Conservation (phyloP, 139 green algal species). For the Haematococcus lacustris region DNA sequence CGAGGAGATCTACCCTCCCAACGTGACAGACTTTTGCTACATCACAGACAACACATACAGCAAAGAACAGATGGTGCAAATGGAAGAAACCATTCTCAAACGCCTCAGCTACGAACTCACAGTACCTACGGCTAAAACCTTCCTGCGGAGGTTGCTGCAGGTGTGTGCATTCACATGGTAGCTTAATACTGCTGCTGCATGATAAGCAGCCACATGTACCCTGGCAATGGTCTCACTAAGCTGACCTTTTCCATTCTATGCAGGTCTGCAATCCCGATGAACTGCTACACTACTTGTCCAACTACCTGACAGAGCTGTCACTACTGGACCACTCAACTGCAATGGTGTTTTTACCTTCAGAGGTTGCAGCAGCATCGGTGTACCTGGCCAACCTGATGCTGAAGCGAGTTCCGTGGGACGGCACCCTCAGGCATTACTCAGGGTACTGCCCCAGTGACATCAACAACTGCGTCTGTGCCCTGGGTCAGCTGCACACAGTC, state of each 20-base stretch:
- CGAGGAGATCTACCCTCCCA: slow-evolving; percentile 95
- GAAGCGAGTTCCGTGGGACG: slow-evolving; percentile 20
- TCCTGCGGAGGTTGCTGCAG: slow-evolving; percentile 64
- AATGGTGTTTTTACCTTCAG: slow-evolving; percentile 69
- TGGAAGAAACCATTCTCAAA: slow-evolving; percentile 78
- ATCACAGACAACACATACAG: slow-evolving; percentile 98
- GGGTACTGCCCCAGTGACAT: slow-evolving; percentile 30
- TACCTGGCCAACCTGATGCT: slow-evolving; percentile 69
- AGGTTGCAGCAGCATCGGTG: slow-evolving; percentile 72
- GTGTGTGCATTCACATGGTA: too few relatives aligned
- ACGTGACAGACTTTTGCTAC: slow-evolving; percentile 88
- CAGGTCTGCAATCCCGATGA: slow-evolving; percentile 45
- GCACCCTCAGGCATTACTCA: slow-evolving; percentile 35
- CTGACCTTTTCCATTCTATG: too few relatives aligned
- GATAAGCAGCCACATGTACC: too few relatives aligned
- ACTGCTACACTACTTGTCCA: slow-evolving; percentile 58
- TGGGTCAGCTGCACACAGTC: slow-evolving; percentile 18
- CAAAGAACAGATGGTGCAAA: slow-evolving; percentile 69
- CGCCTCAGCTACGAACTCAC: slow-evolving; percentile 83
- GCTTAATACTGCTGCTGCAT: too few relatives aligned
- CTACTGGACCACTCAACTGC: slow-evolving; percentile 82
- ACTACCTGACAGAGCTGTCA: slow-evolving; percentile 84
- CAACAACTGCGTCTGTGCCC: slow-evolving; percentile 14
- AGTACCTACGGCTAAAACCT: slow-evolving; percentile 83
- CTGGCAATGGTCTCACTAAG: too few relatives aligned